These are phyloP conservation scores for bread wheat (Triticum aestivum) DNA, from an alignment of 176 grass and related monocot genomes.

Conservation along the genomic window DNA sequence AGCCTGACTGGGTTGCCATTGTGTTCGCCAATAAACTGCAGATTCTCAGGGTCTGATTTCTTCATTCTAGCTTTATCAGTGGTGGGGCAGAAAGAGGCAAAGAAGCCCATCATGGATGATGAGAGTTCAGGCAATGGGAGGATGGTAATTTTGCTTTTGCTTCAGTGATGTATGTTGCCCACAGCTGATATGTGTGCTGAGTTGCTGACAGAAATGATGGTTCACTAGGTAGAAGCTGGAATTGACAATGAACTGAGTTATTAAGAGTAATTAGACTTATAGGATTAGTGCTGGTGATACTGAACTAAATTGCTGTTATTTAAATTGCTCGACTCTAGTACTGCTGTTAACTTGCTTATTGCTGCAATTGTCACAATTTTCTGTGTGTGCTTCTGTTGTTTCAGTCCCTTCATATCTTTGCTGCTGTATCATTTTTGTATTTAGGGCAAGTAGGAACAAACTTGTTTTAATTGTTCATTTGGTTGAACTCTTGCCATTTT, in stretches of 20 bases:
- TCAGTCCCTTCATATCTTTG: constrained; percentile 15
- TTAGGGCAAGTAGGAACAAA: not conserved
- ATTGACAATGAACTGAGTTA: constrained; percentile 22
- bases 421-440: not conserved
- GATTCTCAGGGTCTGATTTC: constrained; percentile 83
- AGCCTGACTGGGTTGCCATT: constrained; percentile 97
- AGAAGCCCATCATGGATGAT: constrained; percentile 5
- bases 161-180: constrained; percentile 5
- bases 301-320: constrained; percentile 22
- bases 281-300: constrained; percentile 23
- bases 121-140: constrained; percentile 18
- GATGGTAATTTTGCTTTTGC: constrained; percentile 24
- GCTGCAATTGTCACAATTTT: not conserved
- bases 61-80: not conserved
- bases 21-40: constrained; percentile 85
- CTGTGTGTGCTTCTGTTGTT: not conserved
- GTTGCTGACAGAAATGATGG: constrained; percentile 30
- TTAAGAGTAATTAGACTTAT: constrained; percentile 32
- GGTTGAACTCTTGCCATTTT: not conserved
- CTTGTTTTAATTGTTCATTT: constrained; percentile 2
- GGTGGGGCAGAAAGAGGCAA: not conserved
- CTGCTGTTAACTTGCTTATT: constrained; percentile 21
- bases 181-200: constrained; percentile 18
- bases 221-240: constrained; percentile 44
- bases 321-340: constrained; percentile 13